These are phyloP conservation scores for Metschnikowia gelsemii DNA, from an alignment of 805 yeast species.

Conservation along the genomic window DNA sequence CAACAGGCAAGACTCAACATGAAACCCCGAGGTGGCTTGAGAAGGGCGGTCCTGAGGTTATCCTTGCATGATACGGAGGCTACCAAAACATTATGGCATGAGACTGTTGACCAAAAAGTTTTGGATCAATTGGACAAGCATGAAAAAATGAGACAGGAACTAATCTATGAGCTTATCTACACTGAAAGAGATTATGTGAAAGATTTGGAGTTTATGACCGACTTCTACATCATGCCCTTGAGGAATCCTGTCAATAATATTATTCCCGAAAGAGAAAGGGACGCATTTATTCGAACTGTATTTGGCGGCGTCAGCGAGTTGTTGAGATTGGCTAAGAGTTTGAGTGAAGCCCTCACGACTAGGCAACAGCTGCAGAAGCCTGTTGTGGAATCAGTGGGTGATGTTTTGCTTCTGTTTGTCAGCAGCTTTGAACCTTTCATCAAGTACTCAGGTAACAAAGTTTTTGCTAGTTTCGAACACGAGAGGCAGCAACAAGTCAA, in stretches of 20 bases:
- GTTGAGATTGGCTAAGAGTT: slow-evolving; percentile 74
- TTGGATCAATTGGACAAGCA: slow-evolving; percentile 75
- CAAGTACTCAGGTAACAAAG: slow-evolving; percentile 89
- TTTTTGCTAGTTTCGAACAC: slow-evolving; percentile 91
- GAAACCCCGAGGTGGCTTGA: slow-evolving; percentile 83
- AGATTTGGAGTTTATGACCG: slow-evolving; percentile 88
- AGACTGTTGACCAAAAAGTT: slow-evolving; percentile 78
- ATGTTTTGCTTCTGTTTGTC: slow-evolving; percentile 77
- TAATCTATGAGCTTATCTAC: slow-evolving; percentile 88
- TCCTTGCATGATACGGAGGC: slow-evolving; percentile 69
- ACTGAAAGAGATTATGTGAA: slow-evolving; percentile 95
- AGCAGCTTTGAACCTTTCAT: slow-evolving; percentile 91
- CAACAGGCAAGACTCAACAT: slow-evolving; percentile 91
- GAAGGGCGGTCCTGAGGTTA: slow-evolving; percentile 67
- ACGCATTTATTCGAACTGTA: slow-evolving; percentile 86
- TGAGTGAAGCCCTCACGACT: slow-evolving; percentile 85
- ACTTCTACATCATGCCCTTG: slow-evolving; percentile 90
- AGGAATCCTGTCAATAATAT: slow-evolving; percentile 71
- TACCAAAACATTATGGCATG: slow-evolving; percentile 87
- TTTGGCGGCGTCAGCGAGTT: slow-evolving; percentile 89
- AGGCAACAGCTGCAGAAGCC: slow-evolving; percentile 81
- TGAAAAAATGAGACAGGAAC: slow-evolving; percentile 92
- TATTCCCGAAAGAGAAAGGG: slow-evolving; percentile 85
- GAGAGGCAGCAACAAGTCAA: slow-evolving; percentile 91
- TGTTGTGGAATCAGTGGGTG: slow-evolving; percentile 83